phyloP scores from a whole-genome alignment of 2,329 filamentous ascomycete genomes.

The Fusarium odoratissimum region DNA sequence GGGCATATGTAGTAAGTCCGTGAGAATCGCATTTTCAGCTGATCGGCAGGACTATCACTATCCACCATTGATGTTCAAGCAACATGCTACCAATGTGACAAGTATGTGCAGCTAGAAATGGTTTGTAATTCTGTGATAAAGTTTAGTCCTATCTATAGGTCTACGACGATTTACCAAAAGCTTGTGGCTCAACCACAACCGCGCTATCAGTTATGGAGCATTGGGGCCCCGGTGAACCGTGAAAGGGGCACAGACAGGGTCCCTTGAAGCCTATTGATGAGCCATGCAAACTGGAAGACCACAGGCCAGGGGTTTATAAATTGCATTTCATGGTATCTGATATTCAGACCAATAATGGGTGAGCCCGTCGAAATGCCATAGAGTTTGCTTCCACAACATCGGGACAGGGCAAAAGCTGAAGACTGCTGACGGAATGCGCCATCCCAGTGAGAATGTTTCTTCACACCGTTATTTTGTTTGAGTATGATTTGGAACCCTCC shows the following conservation, averaged over 20 bases:
- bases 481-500: neutral
- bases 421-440: neutral
- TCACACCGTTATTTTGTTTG: neutral
- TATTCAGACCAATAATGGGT: constrained; percentile 17
- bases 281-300: constrained; percentile 12
- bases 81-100: constrained; percentile 6
- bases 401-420: constrained; percentile 12
- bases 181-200: neutral
- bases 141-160: neutral
- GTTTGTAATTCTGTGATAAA: neutral
- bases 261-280: constrained; percentile 14
- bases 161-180: neutral
- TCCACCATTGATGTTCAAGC: constrained; percentile 5
- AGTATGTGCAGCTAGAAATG: constrained; percentile 1
- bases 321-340: constrained; percentile 18
- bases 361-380: neutral
- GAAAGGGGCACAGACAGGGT: constrained; percentile 33
- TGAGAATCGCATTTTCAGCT: neutral
- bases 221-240: neutral
- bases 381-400: neutral
- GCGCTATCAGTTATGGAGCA: constrained; percentile 3
- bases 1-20: neutral
- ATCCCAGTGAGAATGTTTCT: neutral
- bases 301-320: constrained; percentile 20
- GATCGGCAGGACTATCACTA: neutral